Conservation (phyloP, 352 stramenopile genomes). For the Globisporangium nunn region DNA sequence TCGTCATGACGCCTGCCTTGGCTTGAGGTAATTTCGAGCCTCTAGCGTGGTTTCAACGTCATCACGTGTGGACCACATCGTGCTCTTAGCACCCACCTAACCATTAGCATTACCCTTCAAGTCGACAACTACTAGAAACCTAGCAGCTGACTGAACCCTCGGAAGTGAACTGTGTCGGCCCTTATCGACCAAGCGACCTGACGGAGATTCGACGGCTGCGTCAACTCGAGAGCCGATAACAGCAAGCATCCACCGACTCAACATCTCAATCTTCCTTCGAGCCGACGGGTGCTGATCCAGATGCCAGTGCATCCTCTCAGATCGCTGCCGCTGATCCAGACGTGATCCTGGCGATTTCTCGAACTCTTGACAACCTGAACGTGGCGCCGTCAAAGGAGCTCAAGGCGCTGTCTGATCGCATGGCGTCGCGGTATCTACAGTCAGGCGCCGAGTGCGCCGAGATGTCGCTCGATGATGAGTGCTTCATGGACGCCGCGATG, state of each 20-base stretch:
- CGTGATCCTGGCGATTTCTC: neutral
- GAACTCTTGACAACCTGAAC: neutral
- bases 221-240: neutral
- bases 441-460: conserved; percentile 4
- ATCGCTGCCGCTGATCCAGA: neutral
- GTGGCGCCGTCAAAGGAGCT: neutral
- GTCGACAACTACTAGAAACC: no score
- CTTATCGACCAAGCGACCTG: neutral
- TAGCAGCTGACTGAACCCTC: no score
- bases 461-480: neutral
- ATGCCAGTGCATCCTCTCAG: neutral
- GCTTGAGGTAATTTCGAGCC: no score
- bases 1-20: neutral
- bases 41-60: no score
- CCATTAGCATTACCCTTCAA: no score
- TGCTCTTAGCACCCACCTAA: no score
- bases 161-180: no score
- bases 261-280: neutral
- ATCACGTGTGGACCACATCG: no score
- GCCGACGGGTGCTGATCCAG: neutral
- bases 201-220: neutral
- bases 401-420: conserved; percentile 3
- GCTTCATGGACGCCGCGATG: conserved; percentile 8
- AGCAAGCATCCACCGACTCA: neutral
- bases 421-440: conserved; percentile 3